A percentile compares a stretch with the other conserved stretches of the same genome.
Conservation (phyloP, 164 flowering plant genomes). For the Aristolochia fimbriata region DNA sequence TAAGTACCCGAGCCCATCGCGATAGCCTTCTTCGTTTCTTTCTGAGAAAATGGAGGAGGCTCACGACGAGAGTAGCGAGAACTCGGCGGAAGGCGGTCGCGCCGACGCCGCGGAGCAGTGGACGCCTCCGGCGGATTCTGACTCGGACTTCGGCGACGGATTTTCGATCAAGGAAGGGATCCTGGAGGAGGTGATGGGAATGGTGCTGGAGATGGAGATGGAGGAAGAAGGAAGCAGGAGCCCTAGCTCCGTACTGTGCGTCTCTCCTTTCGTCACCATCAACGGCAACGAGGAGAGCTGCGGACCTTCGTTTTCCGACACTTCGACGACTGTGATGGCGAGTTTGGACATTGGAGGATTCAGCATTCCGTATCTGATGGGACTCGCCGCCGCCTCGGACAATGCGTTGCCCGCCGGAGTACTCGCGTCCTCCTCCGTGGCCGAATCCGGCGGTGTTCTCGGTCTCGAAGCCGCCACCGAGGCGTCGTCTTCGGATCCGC, state of each 20-base stretch:
- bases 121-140: conserved; percentile 1
- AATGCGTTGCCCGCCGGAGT: too few relatives aligned
- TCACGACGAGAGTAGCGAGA: too few relatives aligned
- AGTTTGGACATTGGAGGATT: conserved; percentile 7
- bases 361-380: conserved; percentile 5
- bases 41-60: too few relatives aligned
- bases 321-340: conserved; percentile 16
- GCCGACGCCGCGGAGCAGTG: neutral
- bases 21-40: too few relatives aligned
- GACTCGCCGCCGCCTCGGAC: too few relatives aligned
- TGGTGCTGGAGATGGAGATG: conserved; percentile 6
- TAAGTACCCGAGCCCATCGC: too few relatives aligned
- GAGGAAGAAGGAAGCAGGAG: conserved; percentile 4
- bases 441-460: neutral
- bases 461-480: neutral
- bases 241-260: neutral
- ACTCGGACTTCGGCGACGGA: conserved; percentile 3
- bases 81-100: neutral
- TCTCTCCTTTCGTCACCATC: conserved; percentile 9
- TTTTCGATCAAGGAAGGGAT: conserved; percentile 6
- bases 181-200: conserved; percentile 13
- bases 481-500: too few relatives aligned
- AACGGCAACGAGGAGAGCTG: conserved; percentile 20
- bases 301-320: conserved; percentile 15
- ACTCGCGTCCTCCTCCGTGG: neutral